Evolutionary conservation across 768 basidiomycete genomes (phyloP).

Genomic region (Thelephora ganbajun): DNA sequence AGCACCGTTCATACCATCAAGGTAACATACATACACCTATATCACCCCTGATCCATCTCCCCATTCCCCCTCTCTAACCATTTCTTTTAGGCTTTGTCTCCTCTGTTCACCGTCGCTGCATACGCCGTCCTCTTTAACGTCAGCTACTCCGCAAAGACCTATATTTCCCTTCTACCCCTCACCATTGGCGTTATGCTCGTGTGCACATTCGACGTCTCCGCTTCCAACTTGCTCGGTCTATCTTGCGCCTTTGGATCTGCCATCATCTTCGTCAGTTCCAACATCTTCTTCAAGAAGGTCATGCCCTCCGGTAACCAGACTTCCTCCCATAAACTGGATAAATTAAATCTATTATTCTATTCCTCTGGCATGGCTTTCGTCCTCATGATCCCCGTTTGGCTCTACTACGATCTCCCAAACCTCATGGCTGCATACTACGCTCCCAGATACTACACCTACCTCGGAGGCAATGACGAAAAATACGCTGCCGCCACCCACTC

Average conservation of each 20-base stretch:
- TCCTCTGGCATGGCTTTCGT: slow-evolving; percentile 89
- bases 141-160: slow-evolving; percentile 84
- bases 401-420: slow-evolving; percentile 71
- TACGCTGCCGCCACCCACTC: slow-evolving; percentile 41
- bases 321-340: slow-evolving; percentile 75
- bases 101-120: slow-evolving; percentile 91
- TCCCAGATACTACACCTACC: slow-evolving; percentile 29
- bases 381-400: slow-evolving; percentile 94
- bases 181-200: slow-evolving; percentile 97
- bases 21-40: slow-evolving; percentile 34
- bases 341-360: slow-evolving; percentile 90
- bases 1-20: slow-evolving; percentile 99
- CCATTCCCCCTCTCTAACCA: slow-evolving; percentile 1
- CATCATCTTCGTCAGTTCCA: slow-evolving; percentile 91
- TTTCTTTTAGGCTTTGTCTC: slow-evolving; percentile 70
- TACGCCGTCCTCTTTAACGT: slow-evolving; percentile 91
- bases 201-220: slow-evolving; percentile 84
- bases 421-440: slow-evolving; percentile 35
- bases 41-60: background rate
- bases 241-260: slow-evolving; percentile 95
- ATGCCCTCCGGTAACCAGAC: slow-evolving; percentile 49
- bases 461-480: slow-evolving; percentile 17
- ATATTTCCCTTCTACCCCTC: slow-evolving; percentile 86
- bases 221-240: slow-evolving; percentile 76
- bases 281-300: slow-evolving; percentile 99